These are phyloP conservation scores for Aspergillus tamarii DNA, from an alignment of 2,329 filamentous ascomycete genomes.

Conservation along the genomic window DNA sequence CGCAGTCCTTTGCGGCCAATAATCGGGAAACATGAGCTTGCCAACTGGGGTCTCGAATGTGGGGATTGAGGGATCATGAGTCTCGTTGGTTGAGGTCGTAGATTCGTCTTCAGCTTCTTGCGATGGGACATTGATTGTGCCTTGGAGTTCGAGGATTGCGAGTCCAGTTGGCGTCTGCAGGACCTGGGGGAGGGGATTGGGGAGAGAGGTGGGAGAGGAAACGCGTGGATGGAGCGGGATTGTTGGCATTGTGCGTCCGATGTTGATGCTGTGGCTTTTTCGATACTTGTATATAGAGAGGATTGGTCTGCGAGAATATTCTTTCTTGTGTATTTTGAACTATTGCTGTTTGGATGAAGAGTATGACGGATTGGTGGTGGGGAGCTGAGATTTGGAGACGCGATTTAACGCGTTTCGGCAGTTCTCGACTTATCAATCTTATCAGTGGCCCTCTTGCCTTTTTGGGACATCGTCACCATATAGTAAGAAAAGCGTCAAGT, in stretches of 20 bases:
- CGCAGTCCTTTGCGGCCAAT: slow-evolving; percentile 56
- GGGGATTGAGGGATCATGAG: slow-evolving; percentile 16
- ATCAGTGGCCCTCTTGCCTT: neutral
- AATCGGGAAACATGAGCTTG: slow-evolving; percentile 76
- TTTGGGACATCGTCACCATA: neutral
- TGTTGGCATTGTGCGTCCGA: slow-evolving; percentile 42
- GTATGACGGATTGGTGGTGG: neutral
- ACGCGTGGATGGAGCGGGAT: slow-evolving; percentile 41
- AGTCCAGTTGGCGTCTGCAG: slow-evolving; percentile 88
- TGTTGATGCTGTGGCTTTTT: neutral
- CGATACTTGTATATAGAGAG: neutral
- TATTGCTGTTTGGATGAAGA: neutral
- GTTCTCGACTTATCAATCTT: neutral
- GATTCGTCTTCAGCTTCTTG: slow-evolving; percentile 32
- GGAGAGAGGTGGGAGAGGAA: slow-evolving; percentile 14
- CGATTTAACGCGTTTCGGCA: neutral
- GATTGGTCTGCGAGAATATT: neutral
- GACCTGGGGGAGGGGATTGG: slow-evolving; percentile 73
- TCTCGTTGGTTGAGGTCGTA: slow-evolving; percentile 19
- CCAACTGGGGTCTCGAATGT: slow-evolving; percentile 63
- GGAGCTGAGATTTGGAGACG: neutral
- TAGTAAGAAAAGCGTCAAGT: neutral
- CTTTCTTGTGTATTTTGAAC: neutral
- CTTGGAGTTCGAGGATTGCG: slow-evolving; percentile 90
- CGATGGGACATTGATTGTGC: slow-evolving; percentile 76